phyloP scores from a whole-genome alignment of 2,329 filamentous ascomycete species.

The Colletotrichum liaoningense region DNA sequence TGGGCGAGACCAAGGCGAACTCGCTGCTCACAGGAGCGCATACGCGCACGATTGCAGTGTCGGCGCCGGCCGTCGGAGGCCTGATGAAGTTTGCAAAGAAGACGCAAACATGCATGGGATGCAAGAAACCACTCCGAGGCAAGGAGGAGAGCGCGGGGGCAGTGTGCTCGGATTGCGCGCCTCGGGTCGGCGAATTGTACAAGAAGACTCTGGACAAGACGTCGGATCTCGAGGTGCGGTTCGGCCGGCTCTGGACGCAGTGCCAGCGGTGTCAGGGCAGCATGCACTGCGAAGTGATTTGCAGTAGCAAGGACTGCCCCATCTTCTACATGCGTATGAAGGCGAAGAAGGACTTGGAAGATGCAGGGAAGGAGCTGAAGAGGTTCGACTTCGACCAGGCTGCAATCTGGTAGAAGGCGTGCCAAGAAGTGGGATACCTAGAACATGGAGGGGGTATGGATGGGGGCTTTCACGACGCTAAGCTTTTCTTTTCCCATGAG shows the following conservation, averaged over 20 bases:
- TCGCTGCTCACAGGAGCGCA: slow-evolving; percentile 92
- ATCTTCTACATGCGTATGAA: slow-evolving; percentile 99
- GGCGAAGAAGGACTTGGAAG: slow-evolving; percentile 98
- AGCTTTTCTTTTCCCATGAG: slow-evolving; percentile 17
- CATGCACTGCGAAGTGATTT: slow-evolving; percentile 98
- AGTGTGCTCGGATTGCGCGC: slow-evolving; percentile 87
- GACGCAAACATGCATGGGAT: slow-evolving; percentile 98
- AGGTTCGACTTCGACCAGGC: slow-evolving; percentile 90
- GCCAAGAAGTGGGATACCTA: background rate
- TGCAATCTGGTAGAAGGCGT: slow-evolving; percentile 63
- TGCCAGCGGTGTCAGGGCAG: slow-evolving; percentile 98
- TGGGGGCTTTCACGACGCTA: slow-evolving; percentile 13
- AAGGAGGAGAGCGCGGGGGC: slow-evolving; percentile 86
- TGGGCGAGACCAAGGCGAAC: slow-evolving; percentile 91
- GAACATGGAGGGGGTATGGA: background rate
- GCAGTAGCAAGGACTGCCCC: slow-evolving; percentile 93
- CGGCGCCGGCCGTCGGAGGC: slow-evolving; percentile 89
- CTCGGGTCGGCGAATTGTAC: slow-evolving; percentile 91
- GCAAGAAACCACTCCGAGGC: slow-evolving; percentile 91
- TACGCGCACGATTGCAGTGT: slow-evolving; percentile 93
- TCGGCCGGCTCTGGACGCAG: slow-evolving; percentile 95
- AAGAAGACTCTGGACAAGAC: slow-evolving; percentile 89
- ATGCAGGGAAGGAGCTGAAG: slow-evolving; percentile 88
- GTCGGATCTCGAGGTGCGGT: slow-evolving; percentile 91
- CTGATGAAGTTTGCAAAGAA: slow-evolving; percentile 99